Evolutionary conservation across 139 green algal genomes (phyloP).

Genomic region (Volvox reticuliferus): DNA sequence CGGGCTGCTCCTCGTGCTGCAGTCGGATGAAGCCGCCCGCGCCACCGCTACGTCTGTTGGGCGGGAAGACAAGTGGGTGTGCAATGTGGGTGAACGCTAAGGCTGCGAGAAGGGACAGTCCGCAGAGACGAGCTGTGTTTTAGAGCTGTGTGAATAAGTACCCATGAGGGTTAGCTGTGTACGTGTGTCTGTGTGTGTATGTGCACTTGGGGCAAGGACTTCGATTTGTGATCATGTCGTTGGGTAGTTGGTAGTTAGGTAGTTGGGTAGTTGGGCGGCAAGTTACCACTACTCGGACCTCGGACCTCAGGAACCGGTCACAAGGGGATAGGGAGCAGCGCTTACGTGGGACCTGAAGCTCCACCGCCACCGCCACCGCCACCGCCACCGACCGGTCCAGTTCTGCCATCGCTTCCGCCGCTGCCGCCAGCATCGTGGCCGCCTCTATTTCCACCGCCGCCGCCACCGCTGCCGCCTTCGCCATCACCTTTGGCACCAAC

Average conservation of each 20-base stretch:
- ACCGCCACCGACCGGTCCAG: neutral
- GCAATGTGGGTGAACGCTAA: no score
- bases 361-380: neutral
- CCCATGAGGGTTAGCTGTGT: no score
- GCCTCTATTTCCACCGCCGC: no score
- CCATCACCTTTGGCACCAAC: neutral
- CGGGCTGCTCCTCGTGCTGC: conserved; percentile 12
- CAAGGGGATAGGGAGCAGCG: neutral
- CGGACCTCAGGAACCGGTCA: no score
- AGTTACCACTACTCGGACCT: no score
- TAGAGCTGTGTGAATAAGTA: no score
- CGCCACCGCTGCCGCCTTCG: neutral
- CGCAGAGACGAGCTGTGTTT: no score
- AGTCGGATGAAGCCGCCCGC: neutral
- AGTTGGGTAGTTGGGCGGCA: neutral
- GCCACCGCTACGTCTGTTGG: neutral
- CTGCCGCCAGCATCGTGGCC: no score
- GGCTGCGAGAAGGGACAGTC: neutral
- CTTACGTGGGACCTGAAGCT: neutral
- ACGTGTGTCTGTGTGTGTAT: neutral
- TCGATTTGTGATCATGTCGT: no score
- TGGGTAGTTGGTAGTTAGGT: no score
- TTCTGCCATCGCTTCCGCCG: neutral
- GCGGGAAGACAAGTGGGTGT: no score
- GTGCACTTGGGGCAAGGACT: no score